These are phyloP conservation scores for Phytophthora lateralis DNA, from an alignment of 352 stramenopile species.

Conservation along the genomic window DNA sequence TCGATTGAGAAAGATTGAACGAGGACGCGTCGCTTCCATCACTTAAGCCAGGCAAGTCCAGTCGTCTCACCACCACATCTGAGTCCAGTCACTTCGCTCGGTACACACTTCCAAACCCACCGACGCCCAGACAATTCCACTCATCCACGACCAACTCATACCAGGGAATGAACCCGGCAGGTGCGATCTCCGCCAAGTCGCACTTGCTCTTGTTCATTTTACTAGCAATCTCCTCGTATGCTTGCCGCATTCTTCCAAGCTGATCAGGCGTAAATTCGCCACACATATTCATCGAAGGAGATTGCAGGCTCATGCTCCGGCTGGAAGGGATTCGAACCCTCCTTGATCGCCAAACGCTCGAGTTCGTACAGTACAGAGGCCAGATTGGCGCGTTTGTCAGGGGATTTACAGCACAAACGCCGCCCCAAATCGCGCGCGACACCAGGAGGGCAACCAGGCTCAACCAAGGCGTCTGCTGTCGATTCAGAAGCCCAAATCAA, in stretches of 20 bases:
- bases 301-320: background rate
- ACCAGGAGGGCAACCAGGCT: background rate
- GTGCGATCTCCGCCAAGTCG: background rate
- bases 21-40: background rate
- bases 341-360: background rate
- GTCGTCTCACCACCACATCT: background rate
- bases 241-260: background rate
- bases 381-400: background rate
- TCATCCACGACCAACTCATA: constrained; percentile 6
- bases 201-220: background rate
- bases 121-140: background rate
- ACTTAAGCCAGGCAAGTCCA: background rate
- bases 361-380: background rate
- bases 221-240: background rate
- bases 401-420: constrained; percentile 7
- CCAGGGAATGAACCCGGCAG: constrained; percentile 10
- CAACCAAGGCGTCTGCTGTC: background rate
- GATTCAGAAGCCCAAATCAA: background rate
- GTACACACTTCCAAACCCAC: constrained; percentile 1
- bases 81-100: constrained; percentile 1
- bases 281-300: background rate
- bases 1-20: background rate
- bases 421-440: constrained; percentile 1
- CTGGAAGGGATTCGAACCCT: background rate
- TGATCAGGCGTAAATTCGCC: background rate